Conservation (phyloP, 2,329 filamentous ascomycete species). For the Colletotrichum sp. region DNA sequence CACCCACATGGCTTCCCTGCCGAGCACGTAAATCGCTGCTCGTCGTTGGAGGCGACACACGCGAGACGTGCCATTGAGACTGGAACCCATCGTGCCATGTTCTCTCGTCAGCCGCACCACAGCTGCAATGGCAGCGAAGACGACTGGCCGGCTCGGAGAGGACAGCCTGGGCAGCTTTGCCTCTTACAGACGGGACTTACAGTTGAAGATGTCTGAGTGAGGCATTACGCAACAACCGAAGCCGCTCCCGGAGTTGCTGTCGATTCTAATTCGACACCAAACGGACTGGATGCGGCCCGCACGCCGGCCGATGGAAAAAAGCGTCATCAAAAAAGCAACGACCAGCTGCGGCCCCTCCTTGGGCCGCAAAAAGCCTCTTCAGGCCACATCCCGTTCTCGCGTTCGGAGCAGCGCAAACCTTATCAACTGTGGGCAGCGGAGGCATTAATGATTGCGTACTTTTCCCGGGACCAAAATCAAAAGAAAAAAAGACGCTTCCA, state of each 20-base stretch:
- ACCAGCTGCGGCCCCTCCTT: neutral
- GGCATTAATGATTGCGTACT: neutral
- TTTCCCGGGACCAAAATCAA: neutral
- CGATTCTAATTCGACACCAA: neutral
- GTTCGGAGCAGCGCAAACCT: neutral
- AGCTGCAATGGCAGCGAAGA: neutral
- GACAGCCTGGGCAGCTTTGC: neutral
- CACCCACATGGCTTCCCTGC: constrained; percentile 14
- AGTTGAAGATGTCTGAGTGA: neutral
- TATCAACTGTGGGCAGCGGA: neutral
- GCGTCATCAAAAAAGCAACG: neutral
- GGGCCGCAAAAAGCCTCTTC: neutral
- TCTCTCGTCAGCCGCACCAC: constrained; percentile 1
- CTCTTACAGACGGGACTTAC: neutral
- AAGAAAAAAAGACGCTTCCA: neutral
- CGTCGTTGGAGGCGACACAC: neutral
- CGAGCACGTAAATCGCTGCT: neutral
- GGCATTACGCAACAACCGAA: neutral
- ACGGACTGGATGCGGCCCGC: neutral
- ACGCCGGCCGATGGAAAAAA: neutral
- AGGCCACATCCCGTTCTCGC: neutral
- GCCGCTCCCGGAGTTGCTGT: neutral
- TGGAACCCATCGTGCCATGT: neutral
- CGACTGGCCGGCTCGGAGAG: neutral
- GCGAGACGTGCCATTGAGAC: neutral